Conservation (phyloP, 129 eudicot species). For the Gnaphalium uliginosum region DNA sequence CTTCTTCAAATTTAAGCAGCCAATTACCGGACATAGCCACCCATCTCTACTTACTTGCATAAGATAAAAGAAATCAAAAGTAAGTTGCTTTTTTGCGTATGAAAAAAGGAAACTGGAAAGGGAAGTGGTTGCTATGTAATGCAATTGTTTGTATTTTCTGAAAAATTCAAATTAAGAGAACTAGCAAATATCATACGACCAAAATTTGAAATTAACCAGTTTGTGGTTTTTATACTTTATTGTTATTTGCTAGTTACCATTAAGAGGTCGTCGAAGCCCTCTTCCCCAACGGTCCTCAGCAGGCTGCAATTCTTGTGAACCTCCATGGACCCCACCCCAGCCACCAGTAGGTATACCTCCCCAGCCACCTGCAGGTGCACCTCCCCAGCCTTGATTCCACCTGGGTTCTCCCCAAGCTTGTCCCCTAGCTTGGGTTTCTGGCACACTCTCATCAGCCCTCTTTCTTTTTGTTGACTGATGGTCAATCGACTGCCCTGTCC, state of each 20-base stretch:
- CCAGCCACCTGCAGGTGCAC: constrained; percentile 25
- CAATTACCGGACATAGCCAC: too few species aligned
- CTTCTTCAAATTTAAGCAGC: too few species aligned
- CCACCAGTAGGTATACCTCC: constrained; percentile 12
- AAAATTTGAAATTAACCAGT: neutral
- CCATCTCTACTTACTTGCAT: neutral
- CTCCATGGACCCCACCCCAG: constrained; percentile 1
- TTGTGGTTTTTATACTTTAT: neutral
- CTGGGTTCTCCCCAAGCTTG: constrained; percentile 22
- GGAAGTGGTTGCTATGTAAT: neutral
- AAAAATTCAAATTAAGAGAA: neutral
- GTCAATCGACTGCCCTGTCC: constrained; percentile 10
- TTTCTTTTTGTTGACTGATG: constrained; percentile 22
- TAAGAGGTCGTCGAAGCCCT: constrained; percentile 26
- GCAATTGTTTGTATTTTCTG: neutral
- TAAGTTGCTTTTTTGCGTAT: neutral
- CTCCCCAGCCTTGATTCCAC: constrained; percentile 23
- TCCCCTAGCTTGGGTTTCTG: neutral
- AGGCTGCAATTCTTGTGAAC: constrained; percentile 22
- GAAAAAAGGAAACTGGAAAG: neutral
- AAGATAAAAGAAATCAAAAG: neutral
- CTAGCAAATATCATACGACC: neutral
- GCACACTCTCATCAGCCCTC: constrained; percentile 32
- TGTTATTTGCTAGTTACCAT: constrained; percentile 23
- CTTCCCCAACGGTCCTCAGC: constrained; percentile 25